Evolutionary conservation across 1,284 basidiomycete species (phyloP).

Genomic region (Farysia itapuensis): DNA sequence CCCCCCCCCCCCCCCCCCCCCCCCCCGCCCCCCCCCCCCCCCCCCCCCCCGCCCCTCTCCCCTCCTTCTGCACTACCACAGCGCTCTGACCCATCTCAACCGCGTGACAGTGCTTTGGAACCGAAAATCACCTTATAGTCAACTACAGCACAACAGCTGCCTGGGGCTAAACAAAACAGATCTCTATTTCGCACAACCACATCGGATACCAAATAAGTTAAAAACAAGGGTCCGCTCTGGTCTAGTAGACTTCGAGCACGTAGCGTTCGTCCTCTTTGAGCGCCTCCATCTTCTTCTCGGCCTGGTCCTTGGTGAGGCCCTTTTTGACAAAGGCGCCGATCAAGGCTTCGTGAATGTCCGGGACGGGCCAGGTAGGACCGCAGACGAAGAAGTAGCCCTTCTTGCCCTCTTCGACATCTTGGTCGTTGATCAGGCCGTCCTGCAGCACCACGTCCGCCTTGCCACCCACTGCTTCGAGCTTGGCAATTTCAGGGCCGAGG

Average conservation of each 20-base stretch:
- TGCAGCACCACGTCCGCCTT: slow-evolving; percentile 59
- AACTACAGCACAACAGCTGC: slow-evolving; percentile 57
- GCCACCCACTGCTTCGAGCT: slow-evolving; percentile 65
- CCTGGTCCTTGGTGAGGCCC: slow-evolving; percentile 69
- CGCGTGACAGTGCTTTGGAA: slow-evolving; percentile 50
- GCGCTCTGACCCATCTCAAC: too few relatives aligned
- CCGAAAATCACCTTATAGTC: slow-evolving; percentile 55
- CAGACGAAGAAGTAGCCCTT: slow-evolving; percentile 84
- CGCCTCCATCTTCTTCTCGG: slow-evolving; percentile 81
- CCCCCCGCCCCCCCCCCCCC: too few relatives aligned
- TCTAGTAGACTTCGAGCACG: slow-evolving; percentile 78
- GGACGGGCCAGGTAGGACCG: slow-evolving; percentile 97
- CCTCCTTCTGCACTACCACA: too few relatives aligned
- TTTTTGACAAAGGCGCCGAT: slow-evolving; percentile 74
- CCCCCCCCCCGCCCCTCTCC: too few relatives aligned
- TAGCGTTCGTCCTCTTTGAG: slow-evolving; percentile 97
- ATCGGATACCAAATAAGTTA: too few relatives aligned
- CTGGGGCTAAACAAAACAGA: too few relatives aligned
- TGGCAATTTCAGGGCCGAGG: slow-evolving; percentile 59
- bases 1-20: too few relatives aligned
- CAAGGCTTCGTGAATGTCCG: slow-evolving; percentile 91
- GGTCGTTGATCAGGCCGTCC: slow-evolving; percentile 63
- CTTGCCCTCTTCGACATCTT: slow-evolving; percentile 41
- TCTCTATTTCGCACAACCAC: too few relatives aligned
- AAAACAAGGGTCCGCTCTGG: too few relatives aligned